Evolutionary conservation across 208 protist genomes (phyloP).

Genomic region (Phytomonas sp.): DNA sequence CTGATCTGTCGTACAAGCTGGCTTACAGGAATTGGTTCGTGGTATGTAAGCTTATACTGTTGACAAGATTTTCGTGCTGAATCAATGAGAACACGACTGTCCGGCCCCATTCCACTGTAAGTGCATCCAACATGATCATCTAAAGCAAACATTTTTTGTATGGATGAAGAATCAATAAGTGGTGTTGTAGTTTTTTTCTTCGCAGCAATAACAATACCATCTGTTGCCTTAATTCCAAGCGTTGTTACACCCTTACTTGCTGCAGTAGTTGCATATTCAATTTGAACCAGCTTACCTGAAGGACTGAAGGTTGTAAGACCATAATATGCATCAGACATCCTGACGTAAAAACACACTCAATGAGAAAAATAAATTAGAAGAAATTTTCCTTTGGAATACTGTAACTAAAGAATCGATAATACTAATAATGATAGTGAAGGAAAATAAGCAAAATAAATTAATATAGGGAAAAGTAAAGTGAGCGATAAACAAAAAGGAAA

Average conservation of each 20-base stretch:
- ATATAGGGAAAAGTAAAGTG: conserved; percentile 13
- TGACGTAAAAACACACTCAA: background rate
- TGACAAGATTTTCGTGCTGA: conserved; percentile 95
- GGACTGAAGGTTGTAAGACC: conserved; percentile 99
- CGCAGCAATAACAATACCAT: conserved; percentile 99
- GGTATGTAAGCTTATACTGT: conserved; percentile 89
- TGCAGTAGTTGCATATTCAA: conserved; percentile 99
- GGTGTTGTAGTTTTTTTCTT: conserved; percentile 97
- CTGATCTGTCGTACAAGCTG: conserved; percentile 96
- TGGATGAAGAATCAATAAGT: conserved; percentile 91
- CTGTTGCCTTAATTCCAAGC: conserved; percentile 90
- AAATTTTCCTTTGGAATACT: background rate
- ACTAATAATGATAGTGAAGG: background rate
- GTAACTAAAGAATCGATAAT: background rate
- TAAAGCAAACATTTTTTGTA: conserved; percentile 94
- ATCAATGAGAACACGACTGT: conserved; percentile 95
- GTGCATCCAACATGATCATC: conserved; percentile 95
- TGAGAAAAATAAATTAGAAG: conserved; percentile 1
- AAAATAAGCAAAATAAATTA: background rate
- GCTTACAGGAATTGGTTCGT: conserved; percentile 93
- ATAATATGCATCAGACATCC: conserved; percentile 94
- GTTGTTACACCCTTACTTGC: conserved; percentile 91
- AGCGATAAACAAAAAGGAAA: background rate
- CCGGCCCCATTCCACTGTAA: conserved; percentile 98
- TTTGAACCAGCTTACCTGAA: conserved; percentile 99